phyloP scores from a whole-genome alignment of 1,284 basidiomycete genomes.

The Ceraceosorus bombacis region DNA sequence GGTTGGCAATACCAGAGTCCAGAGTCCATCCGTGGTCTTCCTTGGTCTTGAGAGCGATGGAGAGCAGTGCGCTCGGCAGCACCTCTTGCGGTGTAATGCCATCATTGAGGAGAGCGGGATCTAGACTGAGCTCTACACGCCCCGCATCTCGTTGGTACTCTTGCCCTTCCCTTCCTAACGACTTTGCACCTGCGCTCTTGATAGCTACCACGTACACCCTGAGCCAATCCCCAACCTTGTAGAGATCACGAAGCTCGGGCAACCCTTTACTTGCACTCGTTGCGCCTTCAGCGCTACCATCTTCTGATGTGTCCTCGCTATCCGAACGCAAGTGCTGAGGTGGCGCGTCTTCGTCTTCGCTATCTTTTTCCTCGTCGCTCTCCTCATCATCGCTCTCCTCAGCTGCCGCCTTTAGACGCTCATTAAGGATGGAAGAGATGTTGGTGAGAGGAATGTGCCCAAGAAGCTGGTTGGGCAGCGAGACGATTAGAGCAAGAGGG shows the following conservation, averaged over 20 bases:
- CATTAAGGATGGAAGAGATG: constrained; percentile 75
- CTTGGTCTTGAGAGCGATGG: constrained; percentile 57
- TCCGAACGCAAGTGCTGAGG: not conserved
- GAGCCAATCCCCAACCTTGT: constrained; percentile 76
- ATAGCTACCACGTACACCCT: constrained; percentile 67
- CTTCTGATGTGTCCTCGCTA: not conserved
- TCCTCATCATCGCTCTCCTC: constrained; percentile 45
- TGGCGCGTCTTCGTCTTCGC: constrained; percentile 22
- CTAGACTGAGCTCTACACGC: constrained; percentile 72
- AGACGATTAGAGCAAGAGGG: constrained; percentile 82
- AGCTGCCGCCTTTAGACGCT: constrained; percentile 52
- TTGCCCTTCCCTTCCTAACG: constrained; percentile 44
- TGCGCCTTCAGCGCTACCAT: constrained; percentile 8
- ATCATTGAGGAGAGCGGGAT: constrained; percentile 76
- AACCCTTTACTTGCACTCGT: constrained; percentile 18
- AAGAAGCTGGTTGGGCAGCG: constrained; percentile 87
- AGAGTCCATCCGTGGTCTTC: constrained; percentile 94
- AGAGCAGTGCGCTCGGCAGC: constrained; percentile 47
- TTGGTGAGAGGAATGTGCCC: constrained; percentile 93
- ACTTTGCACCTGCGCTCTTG: constrained; percentile 58
- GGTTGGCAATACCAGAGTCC: constrained; percentile 60
- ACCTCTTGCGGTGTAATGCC: constrained; percentile 74
- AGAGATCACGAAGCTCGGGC: constrained; percentile 57
- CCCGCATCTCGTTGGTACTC: constrained; percentile 42
- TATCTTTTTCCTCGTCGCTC: constrained; percentile 52